These are phyloP conservation scores for Termitomyces eurrhizus DNA, from an alignment of 768 basidiomycete species.

Conservation along the genomic window DNA sequence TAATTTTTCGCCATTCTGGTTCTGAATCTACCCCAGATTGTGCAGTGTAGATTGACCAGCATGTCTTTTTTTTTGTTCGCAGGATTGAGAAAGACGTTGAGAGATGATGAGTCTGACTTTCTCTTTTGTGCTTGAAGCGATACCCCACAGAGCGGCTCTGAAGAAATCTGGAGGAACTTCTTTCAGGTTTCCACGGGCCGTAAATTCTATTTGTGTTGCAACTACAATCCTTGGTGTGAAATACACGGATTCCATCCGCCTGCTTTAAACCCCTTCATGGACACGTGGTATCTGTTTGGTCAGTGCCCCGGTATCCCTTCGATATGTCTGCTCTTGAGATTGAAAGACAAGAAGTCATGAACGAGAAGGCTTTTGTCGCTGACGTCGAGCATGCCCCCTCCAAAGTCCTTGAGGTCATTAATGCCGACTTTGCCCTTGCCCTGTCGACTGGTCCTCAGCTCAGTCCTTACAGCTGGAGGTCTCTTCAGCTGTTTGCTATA, in stretches of 20 bases:
- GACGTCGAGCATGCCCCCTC: constrained; percentile 1
- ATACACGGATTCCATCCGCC: not conserved
- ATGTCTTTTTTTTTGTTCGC: not conserved
- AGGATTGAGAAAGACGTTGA: not conserved
- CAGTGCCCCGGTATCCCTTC: not conserved
- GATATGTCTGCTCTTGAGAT: constrained; percentile 16
- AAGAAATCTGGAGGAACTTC: not conserved
- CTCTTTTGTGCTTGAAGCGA: not conserved
- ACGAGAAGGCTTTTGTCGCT: constrained; percentile 7
- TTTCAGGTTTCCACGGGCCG: not conserved
- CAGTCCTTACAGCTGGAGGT: constrained; percentile 31
- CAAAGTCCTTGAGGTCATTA: constrained; percentile 25
- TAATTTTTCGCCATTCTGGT: not conserved
- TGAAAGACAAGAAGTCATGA: constrained; percentile 13
- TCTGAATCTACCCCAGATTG: not conserved
- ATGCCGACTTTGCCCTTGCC: constrained; percentile 42
- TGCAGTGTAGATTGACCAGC: too few relatives aligned
- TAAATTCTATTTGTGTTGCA: not conserved
- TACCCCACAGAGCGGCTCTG: not conserved
- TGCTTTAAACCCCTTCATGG: not conserved
- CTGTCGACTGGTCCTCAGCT: constrained; percentile 39
- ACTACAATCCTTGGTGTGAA: not conserved
- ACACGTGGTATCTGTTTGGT: not conserved
- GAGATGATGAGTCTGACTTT: not conserved
- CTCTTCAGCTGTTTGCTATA: constrained; percentile 38